Evolutionary conservation across 1,284 basidiomycete genomes (phyloP).

Genomic region (Mrakiaceae sp.): DNA sequence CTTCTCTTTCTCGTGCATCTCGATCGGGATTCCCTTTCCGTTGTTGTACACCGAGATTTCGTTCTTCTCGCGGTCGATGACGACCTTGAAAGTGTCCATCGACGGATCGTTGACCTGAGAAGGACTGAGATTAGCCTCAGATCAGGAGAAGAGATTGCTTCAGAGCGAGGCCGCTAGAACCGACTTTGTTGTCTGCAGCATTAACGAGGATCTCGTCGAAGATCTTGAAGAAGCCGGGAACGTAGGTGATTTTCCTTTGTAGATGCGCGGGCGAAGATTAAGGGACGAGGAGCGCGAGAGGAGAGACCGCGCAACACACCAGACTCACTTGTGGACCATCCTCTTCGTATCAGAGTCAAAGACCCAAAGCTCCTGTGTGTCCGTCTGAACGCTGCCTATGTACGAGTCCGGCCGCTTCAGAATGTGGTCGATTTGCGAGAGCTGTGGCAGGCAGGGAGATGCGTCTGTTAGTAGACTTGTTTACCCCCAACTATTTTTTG

Average conservation of each 20-base stretch:
- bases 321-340: constrained; percentile 53
- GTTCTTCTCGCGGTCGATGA: constrained; percentile 70
- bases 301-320: neutral
- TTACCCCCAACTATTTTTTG: neutral
- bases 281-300: neutral
- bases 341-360: constrained; percentile 67
- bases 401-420: constrained; percentile 95
- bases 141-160: neutral
- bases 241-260: constrained; percentile 66
- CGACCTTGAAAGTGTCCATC: constrained; percentile 84
- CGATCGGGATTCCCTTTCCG: constrained; percentile 90
- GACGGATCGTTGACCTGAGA: constrained; percentile 72
- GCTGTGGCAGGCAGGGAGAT: constrained; percentile 39
- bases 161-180: constrained; percentile 17
- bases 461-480: neutral
- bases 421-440: constrained; percentile 93
- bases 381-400: constrained; percentile 84
- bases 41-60: constrained; percentile 93
- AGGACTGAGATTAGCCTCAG: neutral
- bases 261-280: neutral
- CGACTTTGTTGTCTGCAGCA: constrained; percentile 96
- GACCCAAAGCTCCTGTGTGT: constrained; percentile 81
- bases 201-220: constrained; percentile 99
- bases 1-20: constrained; percentile 85
- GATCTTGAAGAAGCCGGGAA: constrained; percentile 99